These are phyloP conservation scores for Zymoseptoria ardabiliae DNA, from an alignment of 2,329 filamentous ascomycete genomes.

Conservation along the genomic window DNA sequence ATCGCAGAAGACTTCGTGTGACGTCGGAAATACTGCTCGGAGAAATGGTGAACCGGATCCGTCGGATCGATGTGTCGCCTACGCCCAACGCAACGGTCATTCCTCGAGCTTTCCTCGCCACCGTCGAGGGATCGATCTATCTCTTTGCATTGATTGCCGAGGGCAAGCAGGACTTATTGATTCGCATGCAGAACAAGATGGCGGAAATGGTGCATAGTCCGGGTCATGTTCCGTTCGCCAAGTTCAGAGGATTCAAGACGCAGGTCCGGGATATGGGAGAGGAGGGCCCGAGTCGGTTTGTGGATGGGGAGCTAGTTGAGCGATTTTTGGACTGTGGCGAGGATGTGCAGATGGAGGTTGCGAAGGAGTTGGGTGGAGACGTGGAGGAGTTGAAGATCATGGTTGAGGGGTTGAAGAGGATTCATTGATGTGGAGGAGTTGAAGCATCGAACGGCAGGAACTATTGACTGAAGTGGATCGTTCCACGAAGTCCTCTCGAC, in stretches of 20 bases:
- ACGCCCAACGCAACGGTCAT: conserved; percentile 60
- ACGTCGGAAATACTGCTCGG: conserved; percentile 79
- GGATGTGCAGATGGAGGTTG: conserved; percentile 47
- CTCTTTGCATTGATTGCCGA: conserved; percentile 75
- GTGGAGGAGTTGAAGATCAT: conserved; percentile 51
- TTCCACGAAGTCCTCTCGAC: not conserved
- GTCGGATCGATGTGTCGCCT: conserved; percentile 61
- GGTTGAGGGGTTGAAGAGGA: conserved; percentile 49
- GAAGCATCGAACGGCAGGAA: not conserved
- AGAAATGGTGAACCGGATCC: conserved; percentile 88
- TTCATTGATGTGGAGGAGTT: conserved; percentile 30
- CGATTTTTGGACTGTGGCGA: conserved; percentile 67
- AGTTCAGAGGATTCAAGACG: conserved; percentile 76
- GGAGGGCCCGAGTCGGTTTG: conserved; percentile 74
- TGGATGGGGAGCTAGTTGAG: conserved; percentile 89
- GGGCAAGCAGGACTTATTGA: conserved; percentile 67
- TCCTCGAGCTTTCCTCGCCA: conserved; percentile 80
- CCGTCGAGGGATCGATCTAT: conserved; percentile 87
- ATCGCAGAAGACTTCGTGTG: conserved; percentile 62
- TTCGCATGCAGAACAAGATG: conserved; percentile 70
- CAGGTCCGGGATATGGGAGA: conserved; percentile 53
- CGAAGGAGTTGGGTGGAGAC: conserved; percentile 47
- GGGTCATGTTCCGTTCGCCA: conserved; percentile 67
- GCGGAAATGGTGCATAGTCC: conserved; percentile 58
- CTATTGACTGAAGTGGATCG: not conserved